Base-by-base conservation (phyloP, 345 rosid species). In the Geranium rotundifolium region DNA sequence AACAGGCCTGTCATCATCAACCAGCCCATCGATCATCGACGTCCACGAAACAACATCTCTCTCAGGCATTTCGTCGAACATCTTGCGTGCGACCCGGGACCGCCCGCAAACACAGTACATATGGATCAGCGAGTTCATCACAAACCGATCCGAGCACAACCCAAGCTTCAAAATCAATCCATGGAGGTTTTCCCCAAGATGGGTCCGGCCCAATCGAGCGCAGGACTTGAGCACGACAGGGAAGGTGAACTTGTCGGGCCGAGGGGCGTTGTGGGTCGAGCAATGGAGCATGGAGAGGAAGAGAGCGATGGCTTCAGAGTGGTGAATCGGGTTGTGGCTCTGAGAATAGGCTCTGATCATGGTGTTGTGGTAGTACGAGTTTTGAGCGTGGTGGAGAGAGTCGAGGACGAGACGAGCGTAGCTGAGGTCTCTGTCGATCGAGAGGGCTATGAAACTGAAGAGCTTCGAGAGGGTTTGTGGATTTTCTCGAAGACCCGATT, bases 11-110 rank as follows among this genome's bases (percentile, higher is more conserved):
- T 80, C 80, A 10, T 60, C 76, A 52, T 50, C 76, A 0, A 75
- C 66, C 64, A 68, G 80, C 49, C 95, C 95, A 0, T 89, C 72
- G 60, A 85, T 79, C 76, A 87, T 77, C 1, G 76, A 73, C 12
- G 87, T 85, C 87, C 89, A 87, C 2, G 95, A 83, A 19, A 85
- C 84, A 64, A 85, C 66, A 9, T 74, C 82, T 63, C 69, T 73
- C 19, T 46, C 58, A 1, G 78, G 72, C 84, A 84, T 83, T 76
- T 74, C 83, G 18, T 83, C 95, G 1, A 85, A 83, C 70, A 87
- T 29, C 61, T 55, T 67, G 46, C 71, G 71, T 8, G 95, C 95
- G 59, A 74, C 73, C 0, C 0, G 16, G 23, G 76, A 49, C 61
- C 65, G 58, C 66, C 73, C 79, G 56, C 79, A 75, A 73, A 75